phyloP scores from a whole-genome alignment of 2,329 filamentous ascomycete species.

The Colletotrichum sp. region DNA sequence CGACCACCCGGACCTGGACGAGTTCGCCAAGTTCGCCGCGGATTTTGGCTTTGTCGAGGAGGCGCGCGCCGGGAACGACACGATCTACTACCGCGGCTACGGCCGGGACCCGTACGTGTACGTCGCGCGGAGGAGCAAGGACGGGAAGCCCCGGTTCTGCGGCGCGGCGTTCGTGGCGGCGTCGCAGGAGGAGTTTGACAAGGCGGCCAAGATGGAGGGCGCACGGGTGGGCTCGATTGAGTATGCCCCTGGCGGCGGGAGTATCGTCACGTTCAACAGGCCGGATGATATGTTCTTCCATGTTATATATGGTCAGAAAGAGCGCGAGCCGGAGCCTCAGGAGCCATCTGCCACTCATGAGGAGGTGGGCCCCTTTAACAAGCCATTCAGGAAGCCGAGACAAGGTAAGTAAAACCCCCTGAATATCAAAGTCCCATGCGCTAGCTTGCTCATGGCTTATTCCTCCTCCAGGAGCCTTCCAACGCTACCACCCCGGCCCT shows the following conservation, averaged over 20 bases:
- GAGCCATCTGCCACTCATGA: neutral
- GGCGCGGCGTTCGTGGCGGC: constrained; percentile 35
- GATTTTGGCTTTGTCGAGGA: constrained; percentile 32
- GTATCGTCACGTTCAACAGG: constrained; percentile 37
- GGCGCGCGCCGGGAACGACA: constrained; percentile 25
- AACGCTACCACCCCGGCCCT: neutral
- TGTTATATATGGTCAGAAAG: constrained; percentile 27
- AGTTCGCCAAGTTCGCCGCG: constrained; percentile 26
- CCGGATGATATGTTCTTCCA: constrained; percentile 36
- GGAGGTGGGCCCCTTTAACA: neutral
- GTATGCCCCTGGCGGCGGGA: constrained; percentile 45
- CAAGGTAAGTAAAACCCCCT: neutral
- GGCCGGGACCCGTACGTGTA: constrained; percentile 56
- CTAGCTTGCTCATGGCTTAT: too few species aligned
- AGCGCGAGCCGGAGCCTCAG: constrained; percentile 12
- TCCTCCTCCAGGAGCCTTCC: neutral
- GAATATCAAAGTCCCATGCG: too few species aligned
- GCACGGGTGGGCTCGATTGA: constrained; percentile 16
- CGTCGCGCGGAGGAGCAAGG: constrained; percentile 37
- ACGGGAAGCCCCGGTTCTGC: constrained; percentile 26
- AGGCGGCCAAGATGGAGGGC: constrained; percentile 41
- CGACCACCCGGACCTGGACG: constrained; percentile 30
- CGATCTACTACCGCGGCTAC: constrained; percentile 55
- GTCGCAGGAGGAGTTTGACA: constrained; percentile 40
- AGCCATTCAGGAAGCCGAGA: neutral